Percentiles rank a stretch among this genome's conserved stretches.
These are phyloP conservation scores for Pseudozyma tsukubaensis DNA, from an alignment of 1,284 basidiomycete genomes.

Conservation along the genomic window DNA sequence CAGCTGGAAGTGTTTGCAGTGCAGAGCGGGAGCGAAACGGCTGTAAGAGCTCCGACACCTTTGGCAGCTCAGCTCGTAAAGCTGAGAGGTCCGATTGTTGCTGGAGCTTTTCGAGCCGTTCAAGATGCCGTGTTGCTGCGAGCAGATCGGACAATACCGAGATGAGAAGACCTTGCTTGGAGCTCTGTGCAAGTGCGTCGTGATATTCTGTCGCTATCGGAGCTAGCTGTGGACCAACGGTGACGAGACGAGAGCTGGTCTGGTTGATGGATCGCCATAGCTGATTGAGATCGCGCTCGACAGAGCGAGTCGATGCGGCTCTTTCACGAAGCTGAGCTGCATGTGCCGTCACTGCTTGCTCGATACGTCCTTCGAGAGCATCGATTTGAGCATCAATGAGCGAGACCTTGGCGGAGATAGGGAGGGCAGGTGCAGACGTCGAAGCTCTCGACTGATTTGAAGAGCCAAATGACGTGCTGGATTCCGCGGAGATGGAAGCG, in stretches of 20 bases:
- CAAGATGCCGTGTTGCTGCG: constrained; percentile 23
- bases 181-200: constrained; percentile 36
- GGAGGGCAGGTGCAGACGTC: constrained; percentile 30
- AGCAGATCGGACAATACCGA: constrained; percentile 36
- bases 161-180: constrained; percentile 35
- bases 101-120: constrained; percentile 30
- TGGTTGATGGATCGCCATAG: constrained; percentile 43
- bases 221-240: constrained; percentile 26
- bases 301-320: constrained; percentile 24
- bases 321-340: constrained; percentile 31
- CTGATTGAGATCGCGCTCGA: constrained; percentile 36
- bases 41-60: constrained; percentile 11
- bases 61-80: constrained; percentile 15
- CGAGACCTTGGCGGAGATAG: constrained; percentile 48
- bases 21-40: constrained; percentile 12
- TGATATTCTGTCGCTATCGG: constrained; percentile 30
- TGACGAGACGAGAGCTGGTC: constrained; percentile 33
- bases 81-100: constrained; percentile 11
- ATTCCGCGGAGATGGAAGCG: constrained; percentile 44
- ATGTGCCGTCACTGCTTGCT: constrained; percentile 25
- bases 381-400: constrained; percentile 55
- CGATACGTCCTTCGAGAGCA: constrained; percentile 26
- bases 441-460: constrained; percentile 8
- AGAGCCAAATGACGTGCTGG: constrained; percentile 25
- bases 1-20: constrained; percentile 23